Conservation (phyloP, 1,139 yeast genomes). For the Scheffersomyces titani region DNA sequence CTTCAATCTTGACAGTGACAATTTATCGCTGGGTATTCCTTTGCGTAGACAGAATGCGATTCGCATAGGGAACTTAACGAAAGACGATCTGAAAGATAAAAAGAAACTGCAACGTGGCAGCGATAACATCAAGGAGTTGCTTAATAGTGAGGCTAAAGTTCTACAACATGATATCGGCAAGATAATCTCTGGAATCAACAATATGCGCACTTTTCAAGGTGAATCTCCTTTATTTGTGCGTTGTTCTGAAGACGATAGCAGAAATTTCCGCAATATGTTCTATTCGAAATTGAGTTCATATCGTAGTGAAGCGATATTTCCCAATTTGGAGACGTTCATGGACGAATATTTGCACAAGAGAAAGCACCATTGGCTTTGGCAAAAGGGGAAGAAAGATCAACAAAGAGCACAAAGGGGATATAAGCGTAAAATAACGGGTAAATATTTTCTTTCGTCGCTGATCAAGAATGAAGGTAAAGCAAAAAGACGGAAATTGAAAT, state of each 20-base stretch:
- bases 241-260: neutral
- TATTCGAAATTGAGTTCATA: conserved; percentile 2
- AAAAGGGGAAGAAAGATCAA: neutral
- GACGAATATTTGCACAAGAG: conserved; percentile 21
- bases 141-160: neutral
- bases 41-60: conserved; percentile 17
- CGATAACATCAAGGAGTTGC: neutral
- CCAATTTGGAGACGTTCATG: conserved; percentile 22
- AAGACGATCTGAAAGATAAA: neutral
- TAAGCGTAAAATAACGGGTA: neutral
- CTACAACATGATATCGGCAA: neutral
- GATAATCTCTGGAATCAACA: neutral
- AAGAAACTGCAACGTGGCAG: conserved; percentile 1
- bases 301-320: conserved; percentile 3
- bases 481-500: neutral
- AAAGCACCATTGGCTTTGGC: conserved; percentile 17
- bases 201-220: conserved; percentile 2
- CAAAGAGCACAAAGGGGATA: neutral
- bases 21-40: conserved; percentile 8
- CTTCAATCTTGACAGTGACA: neutral
- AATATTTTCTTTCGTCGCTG: neutral
- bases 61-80: conserved; percentile 1
- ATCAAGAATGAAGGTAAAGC: neutral
- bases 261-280: conserved; percentile 1
- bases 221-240: conserved; percentile 3